A percentile compares a stretch with the other conserved stretches of the same genome.
phyloP scores from a whole-genome alignment of 352 stramenopile genomes.

The Globisporangium mamillatum region DNA sequence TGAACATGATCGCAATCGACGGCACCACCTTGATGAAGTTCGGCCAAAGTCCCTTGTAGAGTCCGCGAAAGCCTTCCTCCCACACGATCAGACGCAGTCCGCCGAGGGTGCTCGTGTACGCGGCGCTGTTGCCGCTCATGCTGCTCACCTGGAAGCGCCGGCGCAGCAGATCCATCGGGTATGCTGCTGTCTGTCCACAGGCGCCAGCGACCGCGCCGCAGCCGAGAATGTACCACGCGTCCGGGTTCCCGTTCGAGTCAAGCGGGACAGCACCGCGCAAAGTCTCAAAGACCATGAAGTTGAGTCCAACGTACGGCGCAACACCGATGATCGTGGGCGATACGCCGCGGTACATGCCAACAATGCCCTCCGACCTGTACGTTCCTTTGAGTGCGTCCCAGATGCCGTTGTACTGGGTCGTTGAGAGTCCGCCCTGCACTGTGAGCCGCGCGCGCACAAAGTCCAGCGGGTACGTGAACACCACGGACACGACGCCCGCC shows the following conservation, averaged over 20 bases:
- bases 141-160: conserved; percentile 68
- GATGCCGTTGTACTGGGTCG: conserved; percentile 64
- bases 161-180: conserved; percentile 75
- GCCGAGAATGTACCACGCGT: conserved; percentile 51
- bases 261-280: conserved; percentile 43
- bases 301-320: conserved; percentile 70
- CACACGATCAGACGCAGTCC: conserved; percentile 45
- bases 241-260: conserved; percentile 43
- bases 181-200: conserved; percentile 66
- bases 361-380: conserved; percentile 48
- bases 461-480: conserved; percentile 71
- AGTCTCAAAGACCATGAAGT: conserved; percentile 78
- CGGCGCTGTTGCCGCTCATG: conserved; percentile 25
- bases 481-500: conserved; percentile 66
- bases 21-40: conserved; percentile 82
- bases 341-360: conserved; percentile 60
- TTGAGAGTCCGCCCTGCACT: conserved; percentile 57
- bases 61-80: conserved; percentile 47
- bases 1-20: conserved; percentile 83
- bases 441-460: conserved; percentile 71
- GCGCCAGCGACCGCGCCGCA: conserved; percentile 65
- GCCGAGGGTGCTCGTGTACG: conserved; percentile 53
- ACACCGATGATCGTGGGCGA: conserved; percentile 65
- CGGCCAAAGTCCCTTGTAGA: conserved; percentile 66
- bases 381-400: conserved; percentile 52